Evolutionary conservation across 1,139 yeast species (phyloP), one percentile per base, ranked within the genome.

Genomic region (Saccharomyces uvarum): DNA sequence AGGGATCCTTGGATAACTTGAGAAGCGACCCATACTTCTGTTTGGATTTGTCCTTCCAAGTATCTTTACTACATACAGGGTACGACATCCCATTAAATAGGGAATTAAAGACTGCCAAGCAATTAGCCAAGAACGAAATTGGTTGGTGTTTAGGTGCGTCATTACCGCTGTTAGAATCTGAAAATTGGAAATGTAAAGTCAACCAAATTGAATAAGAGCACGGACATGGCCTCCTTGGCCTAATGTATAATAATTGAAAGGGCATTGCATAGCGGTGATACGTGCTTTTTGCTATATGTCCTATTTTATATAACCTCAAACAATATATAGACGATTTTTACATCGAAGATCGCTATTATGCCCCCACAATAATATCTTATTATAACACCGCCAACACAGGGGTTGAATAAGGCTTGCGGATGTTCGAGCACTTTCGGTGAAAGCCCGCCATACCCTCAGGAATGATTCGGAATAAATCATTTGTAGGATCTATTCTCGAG

Each of bases 61-160:
- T 88, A 19, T 85, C 97, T 3, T 76, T 93, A 72, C 77, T 93
- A 64, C 97, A 91, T 70, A 86, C 93, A 21, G 99, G 99, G 51
- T 95, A 95, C 73, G 98, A 91, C 63, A 89, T 93, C 63, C 97
- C 98, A 57, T 79, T 88, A 56, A 77, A 79, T 64, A 84, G 99
- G 70, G 98, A 91, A 71, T 82, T 93, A 64, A 86, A 81, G 70
- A 93, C 97, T 6, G 98, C 98, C 7, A 83, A 88, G 75, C 89
- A 82, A 67, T 89, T 93, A 62, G 86, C 83, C 57, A 83, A 84
- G 66, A 90, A 88, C 66, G 99, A 93, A 73, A 77, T 93, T 53
- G 99, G 98, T 38, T 93, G 99, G 99, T 93, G 99, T 75, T 77
- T 93, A 59, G 99, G 99, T 62, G 99, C 99, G 2, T 88, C 97